Conservation (phyloP, 2,329 filamentous ascomycete species). For the Penicillium sp. region DNA sequence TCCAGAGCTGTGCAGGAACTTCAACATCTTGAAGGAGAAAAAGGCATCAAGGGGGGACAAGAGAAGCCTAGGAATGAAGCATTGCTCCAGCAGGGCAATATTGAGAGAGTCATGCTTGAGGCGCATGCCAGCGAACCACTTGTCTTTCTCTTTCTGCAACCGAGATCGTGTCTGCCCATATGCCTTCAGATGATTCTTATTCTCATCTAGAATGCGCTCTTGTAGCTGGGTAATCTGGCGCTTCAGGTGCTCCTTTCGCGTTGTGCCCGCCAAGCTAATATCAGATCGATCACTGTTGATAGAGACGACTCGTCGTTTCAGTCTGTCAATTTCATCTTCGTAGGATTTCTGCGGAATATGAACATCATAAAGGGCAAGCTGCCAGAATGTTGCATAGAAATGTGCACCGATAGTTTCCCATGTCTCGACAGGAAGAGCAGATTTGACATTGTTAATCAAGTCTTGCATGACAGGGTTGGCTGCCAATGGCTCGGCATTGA, state of each 20-base stretch:
- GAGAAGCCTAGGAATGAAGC: conserved; percentile 82
- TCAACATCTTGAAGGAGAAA: conserved; percentile 82
- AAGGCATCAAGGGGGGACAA: conserved; percentile 84
- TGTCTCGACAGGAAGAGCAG: conserved; percentile 59
- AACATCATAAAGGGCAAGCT: conserved; percentile 78
- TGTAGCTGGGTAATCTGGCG: conserved; percentile 67
- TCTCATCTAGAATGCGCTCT: conserved; percentile 69
- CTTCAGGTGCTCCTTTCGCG: conserved; percentile 68
- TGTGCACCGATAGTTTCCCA: conserved; percentile 71
- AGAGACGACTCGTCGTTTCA: conserved; percentile 65
- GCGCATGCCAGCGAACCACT: conserved; percentile 71
- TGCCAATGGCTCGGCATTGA: conserved; percentile 45
- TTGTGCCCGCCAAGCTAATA: conserved; percentile 63
- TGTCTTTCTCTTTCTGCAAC: conserved; percentile 70
- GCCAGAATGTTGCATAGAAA: conserved; percentile 92
- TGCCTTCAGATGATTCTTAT: conserved; percentile 65
- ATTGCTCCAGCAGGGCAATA: conserved; percentile 79
- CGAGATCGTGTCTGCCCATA: conserved; percentile 67
- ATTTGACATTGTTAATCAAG: conserved; percentile 67
- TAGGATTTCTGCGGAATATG: conserved; percentile 75
- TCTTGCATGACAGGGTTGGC: conserved; percentile 71
- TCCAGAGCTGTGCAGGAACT: conserved; percentile 79
- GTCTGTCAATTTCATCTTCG: conserved; percentile 67
- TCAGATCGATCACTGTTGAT: conserved; percentile 71
- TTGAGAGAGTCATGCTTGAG: conserved; percentile 66